These are phyloP conservation scores for Gastrodia elata DNA, from an alignment of 106 monocot species.

Conservation along the genomic window DNA sequence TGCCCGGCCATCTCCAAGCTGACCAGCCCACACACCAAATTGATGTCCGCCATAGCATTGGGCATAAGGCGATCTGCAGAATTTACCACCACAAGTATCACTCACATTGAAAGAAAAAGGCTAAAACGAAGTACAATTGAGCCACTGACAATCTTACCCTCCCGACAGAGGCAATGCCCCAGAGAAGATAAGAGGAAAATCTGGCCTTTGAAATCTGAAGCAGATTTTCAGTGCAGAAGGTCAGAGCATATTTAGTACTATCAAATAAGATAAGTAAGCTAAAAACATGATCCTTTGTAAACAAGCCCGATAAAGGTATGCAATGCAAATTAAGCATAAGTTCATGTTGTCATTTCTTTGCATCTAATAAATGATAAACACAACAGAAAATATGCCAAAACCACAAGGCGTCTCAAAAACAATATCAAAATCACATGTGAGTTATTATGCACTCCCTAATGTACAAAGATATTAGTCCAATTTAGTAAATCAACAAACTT, in stretches of 20 bases:
- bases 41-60: conserved; percentile 99
- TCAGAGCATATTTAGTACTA: background rate
- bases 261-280: background rate
- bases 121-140: background rate
- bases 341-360: background rate
- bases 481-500: too few relatives aligned
- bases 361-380: background rate
- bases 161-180: conserved; percentile 75
- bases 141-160: conserved; percentile 35
- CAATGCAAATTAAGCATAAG: background rate
- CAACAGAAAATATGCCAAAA: conserved; percentile 4
- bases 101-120: background rate
- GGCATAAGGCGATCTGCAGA: conserved; percentile 68
- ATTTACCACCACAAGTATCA: background rate
- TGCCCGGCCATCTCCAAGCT: conserved; percentile 93
- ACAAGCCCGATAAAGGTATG: background rate
- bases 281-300: background rate
- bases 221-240: background rate
- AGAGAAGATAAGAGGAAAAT: conserved; percentile 81
- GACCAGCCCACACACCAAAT: conserved; percentile 98
- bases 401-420: too few relatives aligned
- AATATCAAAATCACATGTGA: too few relatives aligned
- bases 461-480: too few relatives aligned
- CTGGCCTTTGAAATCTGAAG: conserved; percentile 80
- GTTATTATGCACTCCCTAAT: too few relatives aligned